Conservation (phyloP, 2,329 filamentous ascomycete genomes). For the Neopestalotiopsis sp. region DNA sequence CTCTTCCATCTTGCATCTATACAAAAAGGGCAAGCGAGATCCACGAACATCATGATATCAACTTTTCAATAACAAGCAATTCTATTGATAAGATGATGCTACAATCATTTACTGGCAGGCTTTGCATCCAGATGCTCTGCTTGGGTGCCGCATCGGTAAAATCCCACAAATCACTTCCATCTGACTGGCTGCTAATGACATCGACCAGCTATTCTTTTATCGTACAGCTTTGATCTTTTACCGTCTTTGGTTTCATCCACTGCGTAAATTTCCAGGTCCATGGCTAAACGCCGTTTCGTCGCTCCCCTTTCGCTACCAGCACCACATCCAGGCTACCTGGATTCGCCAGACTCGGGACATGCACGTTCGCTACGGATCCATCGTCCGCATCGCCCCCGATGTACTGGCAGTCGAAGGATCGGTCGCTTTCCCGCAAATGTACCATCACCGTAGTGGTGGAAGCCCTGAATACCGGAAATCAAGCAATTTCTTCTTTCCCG, state of each 20-base stretch:
- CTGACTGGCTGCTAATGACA: too few relatives aligned
- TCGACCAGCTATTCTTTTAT: background rate
- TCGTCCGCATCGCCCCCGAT: conserved; percentile 47
- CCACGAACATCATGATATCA: too few relatives aligned
- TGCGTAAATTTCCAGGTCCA: background rate
- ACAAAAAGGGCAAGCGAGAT: too few relatives aligned
- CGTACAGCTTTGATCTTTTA: background rate
- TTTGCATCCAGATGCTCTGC: too few relatives aligned
- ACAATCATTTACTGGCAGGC: too few relatives aligned
- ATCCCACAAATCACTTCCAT: too few relatives aligned
- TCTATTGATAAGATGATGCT: too few relatives aligned
- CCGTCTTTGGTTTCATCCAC: background rate
- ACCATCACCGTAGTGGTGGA: conserved; percentile 31
- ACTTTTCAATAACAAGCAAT: too few relatives aligned
- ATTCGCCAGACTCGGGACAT: conserved; percentile 23
- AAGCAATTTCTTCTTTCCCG: conserved; percentile 19
- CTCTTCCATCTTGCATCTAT: too few relatives aligned
- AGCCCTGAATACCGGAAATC: conserved; percentile 27
- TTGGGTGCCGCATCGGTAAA: too few relatives aligned
- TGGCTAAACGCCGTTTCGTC: background rate
- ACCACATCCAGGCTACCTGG: background rate
- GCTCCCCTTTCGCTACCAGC: background rate
- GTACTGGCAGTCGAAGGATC: conserved; percentile 40
- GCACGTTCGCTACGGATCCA: conserved; percentile 38
- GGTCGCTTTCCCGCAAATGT: conserved; percentile 38